These are phyloP conservation scores for Polyrhizophydium stewartii DNA, from an alignment of 371 early-diverging fungal genomes.

Conservation along the genomic window DNA sequence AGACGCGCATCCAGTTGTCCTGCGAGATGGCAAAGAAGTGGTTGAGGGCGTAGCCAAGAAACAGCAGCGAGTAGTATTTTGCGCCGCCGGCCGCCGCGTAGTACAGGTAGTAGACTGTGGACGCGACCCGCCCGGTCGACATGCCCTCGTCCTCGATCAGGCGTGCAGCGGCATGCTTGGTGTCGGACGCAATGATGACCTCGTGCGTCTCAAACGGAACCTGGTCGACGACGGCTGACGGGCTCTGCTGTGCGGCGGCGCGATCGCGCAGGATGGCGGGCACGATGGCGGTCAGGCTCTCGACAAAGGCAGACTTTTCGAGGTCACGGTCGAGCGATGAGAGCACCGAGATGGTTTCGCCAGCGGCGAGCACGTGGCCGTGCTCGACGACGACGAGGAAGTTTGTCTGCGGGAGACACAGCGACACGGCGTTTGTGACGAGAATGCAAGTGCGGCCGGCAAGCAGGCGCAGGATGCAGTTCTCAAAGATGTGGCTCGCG, in stretches of 20 bases:
- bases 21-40: slow-evolving; percentile 3
- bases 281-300: too few species aligned
- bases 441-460: slow-evolving; percentile 37
- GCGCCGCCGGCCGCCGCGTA: slow-evolving; percentile 20
- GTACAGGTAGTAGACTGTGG: slow-evolving; percentile 22
- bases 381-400: slow-evolving; percentile 68
- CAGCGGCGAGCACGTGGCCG: slow-evolving; percentile 38
- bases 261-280: too few species aligned
- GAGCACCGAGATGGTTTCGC: neutral
- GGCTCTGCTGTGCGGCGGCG: too few species aligned
- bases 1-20: slow-evolving; percentile 16
- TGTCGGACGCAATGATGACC: too few species aligned
- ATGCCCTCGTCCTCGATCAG: slow-evolving; percentile 23
- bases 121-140: slow-evolving; percentile 14
- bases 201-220: too few species aligned
- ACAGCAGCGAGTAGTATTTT: slow-evolving; percentile 5
- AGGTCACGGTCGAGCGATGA: neutral
- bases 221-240: too few species aligned
- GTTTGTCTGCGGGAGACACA: slow-evolving; percentile 60
- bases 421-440: slow-evolving; percentile 23
- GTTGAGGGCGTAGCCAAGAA: slow-evolving; percentile 16
- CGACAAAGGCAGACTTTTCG: neutral
- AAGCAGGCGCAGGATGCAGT: slow-evolving; percentile 23
- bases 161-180: slow-evolving; percentile 1
- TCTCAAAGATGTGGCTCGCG: slow-evolving; percentile 49